Evolutionary conservation across 805 yeast species (phyloP).

Genomic region (Saturnispora halmiae): DNA sequence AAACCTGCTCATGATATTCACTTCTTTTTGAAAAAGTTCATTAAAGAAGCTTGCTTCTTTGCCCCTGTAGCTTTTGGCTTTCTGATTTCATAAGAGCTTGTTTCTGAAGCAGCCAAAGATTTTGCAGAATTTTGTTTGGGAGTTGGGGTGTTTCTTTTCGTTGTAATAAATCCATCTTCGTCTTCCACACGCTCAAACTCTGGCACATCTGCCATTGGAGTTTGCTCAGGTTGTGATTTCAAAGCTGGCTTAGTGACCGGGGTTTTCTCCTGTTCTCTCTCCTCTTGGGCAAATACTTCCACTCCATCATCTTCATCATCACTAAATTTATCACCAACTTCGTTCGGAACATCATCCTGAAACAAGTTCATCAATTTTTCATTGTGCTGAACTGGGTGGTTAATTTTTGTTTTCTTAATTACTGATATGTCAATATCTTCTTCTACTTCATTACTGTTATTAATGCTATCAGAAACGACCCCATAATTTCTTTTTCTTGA

Average conservation of each 20-base stretch:
- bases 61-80: slow-evolving; percentile 1
- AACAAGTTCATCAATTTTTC: slow-evolving; percentile 16
- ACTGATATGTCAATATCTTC: slow-evolving; percentile 1
- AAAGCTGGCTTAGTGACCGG: neutral
- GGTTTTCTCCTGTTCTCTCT: neutral
- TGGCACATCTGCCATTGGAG: slow-evolving; percentile 8
- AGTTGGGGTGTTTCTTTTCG: slow-evolving; percentile 12
- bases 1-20: slow-evolving; percentile 2
- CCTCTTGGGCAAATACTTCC: slow-evolving; percentile 1
- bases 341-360: slow-evolving; percentile 20
- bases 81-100: slow-evolving; percentile 7
- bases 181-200: slow-evolving; percentile 23
- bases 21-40: slow-evolving; percentile 28
- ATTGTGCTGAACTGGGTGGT: slow-evolving; percentile 10
- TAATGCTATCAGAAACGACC: slow-evolving; percentile 2
- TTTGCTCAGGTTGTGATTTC: neutral
- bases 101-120: neutral
- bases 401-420: slow-evolving; percentile 17
- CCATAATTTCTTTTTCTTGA: slow-evolving; percentile 13
- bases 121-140: slow-evolving; percentile 7
- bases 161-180: slow-evolving; percentile 26
- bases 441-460: slow-evolving; percentile 8
- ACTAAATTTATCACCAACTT: slow-evolving; percentile 19
- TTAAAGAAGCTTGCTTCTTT: slow-evolving; percentile 24
- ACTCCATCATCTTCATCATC: slow-evolving; percentile 10